phyloP scores from a whole-genome alignment of 441 rosid genomes.

The Bruguiera hainesii region DNA sequence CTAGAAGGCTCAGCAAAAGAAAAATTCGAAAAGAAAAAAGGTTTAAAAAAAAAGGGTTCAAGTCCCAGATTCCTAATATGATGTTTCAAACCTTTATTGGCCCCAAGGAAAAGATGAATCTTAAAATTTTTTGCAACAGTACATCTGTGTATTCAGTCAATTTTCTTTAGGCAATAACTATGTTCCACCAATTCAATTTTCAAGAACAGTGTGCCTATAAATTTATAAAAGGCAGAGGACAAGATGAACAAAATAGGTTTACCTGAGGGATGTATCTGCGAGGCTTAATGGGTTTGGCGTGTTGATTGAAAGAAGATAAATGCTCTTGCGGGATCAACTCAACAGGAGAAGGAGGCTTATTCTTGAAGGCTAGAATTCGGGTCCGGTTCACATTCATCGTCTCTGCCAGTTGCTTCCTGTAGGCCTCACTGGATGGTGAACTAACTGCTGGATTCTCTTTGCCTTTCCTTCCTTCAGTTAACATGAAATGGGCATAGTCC shows the following conservation, averaged over 20 bases:
- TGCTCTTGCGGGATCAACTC: constrained; percentile 36
- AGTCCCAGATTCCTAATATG: no score
- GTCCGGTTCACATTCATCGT: constrained; percentile 57
- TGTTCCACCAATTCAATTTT: no score
- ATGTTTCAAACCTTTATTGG: no score
- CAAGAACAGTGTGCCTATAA: no score
- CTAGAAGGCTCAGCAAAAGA: no score
- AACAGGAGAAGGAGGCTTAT: constrained; percentile 51
- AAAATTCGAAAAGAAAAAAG: no score
- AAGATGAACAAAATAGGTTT: neutral
- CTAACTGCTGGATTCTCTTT: constrained; percentile 33
- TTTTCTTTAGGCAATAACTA: no score
- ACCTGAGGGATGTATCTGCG: constrained; percentile 65
- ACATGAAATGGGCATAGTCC: constrained; percentile 48
- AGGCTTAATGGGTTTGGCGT: constrained; percentile 41
- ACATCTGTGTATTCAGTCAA: no score
- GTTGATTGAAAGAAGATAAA: constrained; percentile 31
- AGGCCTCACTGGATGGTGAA: constrained; percentile 67
- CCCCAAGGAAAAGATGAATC: no score
- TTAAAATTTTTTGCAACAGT: no score
- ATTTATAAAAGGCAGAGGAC: neutral
- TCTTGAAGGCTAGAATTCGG: constrained; percentile 68
- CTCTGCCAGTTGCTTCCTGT: constrained; percentile 63
- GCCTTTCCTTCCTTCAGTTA: constrained; percentile 46
- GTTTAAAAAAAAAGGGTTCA: no score